Evolutionary conservation across 306 rosid species (phyloP).

Genomic region (Cicer arietinum): DNA sequence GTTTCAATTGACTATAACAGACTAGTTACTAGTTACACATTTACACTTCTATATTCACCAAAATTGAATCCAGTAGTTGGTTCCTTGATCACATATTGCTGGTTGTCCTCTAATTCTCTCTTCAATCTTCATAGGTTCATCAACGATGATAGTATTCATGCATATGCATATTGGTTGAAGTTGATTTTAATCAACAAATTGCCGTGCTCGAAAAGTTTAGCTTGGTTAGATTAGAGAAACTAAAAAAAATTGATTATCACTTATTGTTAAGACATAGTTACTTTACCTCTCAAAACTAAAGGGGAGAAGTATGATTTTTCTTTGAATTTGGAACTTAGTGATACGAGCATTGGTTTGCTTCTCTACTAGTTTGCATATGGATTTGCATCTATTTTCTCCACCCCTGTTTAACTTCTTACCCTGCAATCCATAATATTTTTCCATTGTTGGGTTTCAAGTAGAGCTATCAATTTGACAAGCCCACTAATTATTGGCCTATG

Average conservation of each 20-base stretch:
- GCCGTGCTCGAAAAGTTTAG: background rate
- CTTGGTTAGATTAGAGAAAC: background rate
- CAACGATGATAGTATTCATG: background rate
- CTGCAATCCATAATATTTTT: too few relatives aligned
- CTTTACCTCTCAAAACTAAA: too few relatives aligned
- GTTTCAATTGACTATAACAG: background rate
- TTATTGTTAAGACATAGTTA: too few relatives aligned
- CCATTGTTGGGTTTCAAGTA: too few relatives aligned
- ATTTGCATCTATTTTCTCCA: too few relatives aligned
- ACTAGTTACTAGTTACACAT: conserved; percentile 1
- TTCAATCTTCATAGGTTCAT: background rate
- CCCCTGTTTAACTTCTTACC: too few relatives aligned
- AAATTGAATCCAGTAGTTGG: background rate
- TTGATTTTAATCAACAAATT: background rate
- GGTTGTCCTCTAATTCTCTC: background rate
- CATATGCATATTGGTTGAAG: background rate
- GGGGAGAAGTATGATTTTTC: too few relatives aligned
- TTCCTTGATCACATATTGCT: background rate
- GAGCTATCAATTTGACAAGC: too few relatives aligned
- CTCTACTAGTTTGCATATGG: too few relatives aligned
- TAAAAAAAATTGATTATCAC: background rate
- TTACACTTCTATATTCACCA: background rate
- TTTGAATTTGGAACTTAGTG: too few relatives aligned
- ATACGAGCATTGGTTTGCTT: too few relatives aligned
- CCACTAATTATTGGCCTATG: too few relatives aligned